Evolutionary conservation across 306 rosid species (phyloP), one percentile per base, ranked within the genome.

Genomic region (Castanea mollissima): DNA sequence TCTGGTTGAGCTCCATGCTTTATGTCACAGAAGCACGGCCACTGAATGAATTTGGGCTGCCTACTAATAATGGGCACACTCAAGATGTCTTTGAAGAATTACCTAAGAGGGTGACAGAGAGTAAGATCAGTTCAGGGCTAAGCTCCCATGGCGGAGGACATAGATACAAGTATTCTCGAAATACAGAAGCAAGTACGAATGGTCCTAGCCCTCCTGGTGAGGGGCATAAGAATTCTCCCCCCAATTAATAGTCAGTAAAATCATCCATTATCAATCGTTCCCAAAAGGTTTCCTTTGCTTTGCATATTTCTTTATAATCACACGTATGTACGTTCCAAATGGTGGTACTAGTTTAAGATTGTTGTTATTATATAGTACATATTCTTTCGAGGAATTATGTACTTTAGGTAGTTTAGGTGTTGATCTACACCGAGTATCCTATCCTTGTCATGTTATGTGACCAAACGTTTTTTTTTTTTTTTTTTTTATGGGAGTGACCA

Each of bases 161-260:
- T 32, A 52, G 9, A 62, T 25, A 67, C 32, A 73, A 71, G 44
- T 76, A 55, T 55, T 4, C 19, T 25, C 71, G 5, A 55, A 57
- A 38, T 11, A 35, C 29, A 21, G 73, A 18, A 15, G 57, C 16
- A 71, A 51, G 64, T 16, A 62, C 68, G 14, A 1, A 0, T 1
- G 91, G 94, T 67, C 92, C 91, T 67, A 55, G 87, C 12, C 81
- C 82, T 1, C 81, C 82, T 1, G 91, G 91, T 54, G 71, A 35
- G n/a, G 92, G 92, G 4, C 90, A 87, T 75, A 10, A 4, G 44
- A 5, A 35, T 3, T 6, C 13, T 31, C 32, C 31, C 3, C 1
- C 4, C 18, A 31, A 9, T n/a, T 31, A 14, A 32, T 8, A 56
- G 46, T 20, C 67, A 71, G 32, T 25, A 41, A 41, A 41, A 41